These are phyloP conservation scores for Isatis tinctoria DNA, from an alignment of 345 rosid species.

Conservation along the genomic window DNA sequence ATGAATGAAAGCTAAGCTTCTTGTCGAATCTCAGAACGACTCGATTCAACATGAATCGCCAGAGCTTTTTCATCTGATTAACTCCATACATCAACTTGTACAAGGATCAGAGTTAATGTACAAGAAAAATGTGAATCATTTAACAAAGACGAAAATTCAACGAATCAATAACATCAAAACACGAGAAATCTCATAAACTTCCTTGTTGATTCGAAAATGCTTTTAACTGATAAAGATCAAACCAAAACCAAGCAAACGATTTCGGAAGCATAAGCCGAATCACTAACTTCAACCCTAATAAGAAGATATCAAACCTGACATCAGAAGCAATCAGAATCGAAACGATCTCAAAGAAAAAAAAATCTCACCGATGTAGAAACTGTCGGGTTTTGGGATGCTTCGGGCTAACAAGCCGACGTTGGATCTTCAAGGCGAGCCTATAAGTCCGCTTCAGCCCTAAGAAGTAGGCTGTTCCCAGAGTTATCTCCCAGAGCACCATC, in stretches of 20 bases:
- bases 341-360: not conserved
- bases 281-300: constrained; percentile 2
- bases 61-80: not conserved
- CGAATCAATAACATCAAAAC: not conserved
- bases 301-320: not conserved
- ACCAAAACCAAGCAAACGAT: not conserved
- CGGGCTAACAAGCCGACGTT: constrained; percentile 57
- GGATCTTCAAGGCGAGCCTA: constrained; percentile 62
- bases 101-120: not conserved
- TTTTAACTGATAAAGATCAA: not conserved
- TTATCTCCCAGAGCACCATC: constrained; percentile 96
- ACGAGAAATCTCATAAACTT: not conserved
- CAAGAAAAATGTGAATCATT: not conserved
- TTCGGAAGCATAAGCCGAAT: not conserved
- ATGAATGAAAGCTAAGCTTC: not conserved
- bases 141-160: not conserved
- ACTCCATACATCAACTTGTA: not conserved
- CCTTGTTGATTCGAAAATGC: not conserved
- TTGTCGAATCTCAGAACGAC: not conserved
- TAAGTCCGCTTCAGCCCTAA: constrained; percentile 79
- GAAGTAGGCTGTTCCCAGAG: constrained; percentile 80
- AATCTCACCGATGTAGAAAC: constrained; percentile 52
- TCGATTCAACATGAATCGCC: not conserved
- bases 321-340: not conserved
- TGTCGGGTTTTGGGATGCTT: constrained; percentile 57